Conservation (phyloP, 495 filamentous ascomycete species). For the Aspergillus ellipticus region DNA sequence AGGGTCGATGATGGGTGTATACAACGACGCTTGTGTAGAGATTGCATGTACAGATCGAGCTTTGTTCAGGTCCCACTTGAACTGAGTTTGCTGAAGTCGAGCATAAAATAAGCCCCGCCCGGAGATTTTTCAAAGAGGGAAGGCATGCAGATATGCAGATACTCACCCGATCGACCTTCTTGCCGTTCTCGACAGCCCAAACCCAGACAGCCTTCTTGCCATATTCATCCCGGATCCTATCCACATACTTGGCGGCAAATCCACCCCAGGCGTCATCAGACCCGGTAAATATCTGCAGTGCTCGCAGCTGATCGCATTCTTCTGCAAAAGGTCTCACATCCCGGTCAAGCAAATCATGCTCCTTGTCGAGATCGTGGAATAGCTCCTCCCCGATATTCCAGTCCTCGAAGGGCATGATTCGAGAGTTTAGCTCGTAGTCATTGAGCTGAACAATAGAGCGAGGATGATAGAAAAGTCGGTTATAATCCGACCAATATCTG, state of each 20-base stretch:
- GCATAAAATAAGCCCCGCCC: not conserved
- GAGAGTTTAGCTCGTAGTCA: conserved; percentile 77
- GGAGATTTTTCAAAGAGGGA: conserved; percentile 11
- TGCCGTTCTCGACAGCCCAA: conserved; percentile 74
- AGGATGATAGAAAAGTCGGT: conserved; percentile 86
- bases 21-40: conserved; percentile 67
- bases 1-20: conserved; percentile 70
- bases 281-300: conserved; percentile 72
- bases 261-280: conserved; percentile 93
- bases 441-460: conserved; percentile 83
- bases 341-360: conserved; percentile 82
- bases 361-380: conserved; percentile 74
- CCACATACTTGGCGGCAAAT: conserved; percentile 74
- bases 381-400: conserved; percentile 79
- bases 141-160: conserved; percentile 6
- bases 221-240: conserved; percentile 82
- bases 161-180: conserved; percentile 55
- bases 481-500: conserved; percentile 95
- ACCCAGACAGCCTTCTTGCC: conserved; percentile 81
- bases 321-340: conserved; percentile 85
- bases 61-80: conserved; percentile 60
- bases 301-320: conserved; percentile 91
- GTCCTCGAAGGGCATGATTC: conserved; percentile 76
- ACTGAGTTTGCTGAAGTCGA: conserved; percentile 42
- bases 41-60: conserved; percentile 65